Conservation (phyloP, 768 basidiomycete species). For the Hericium alpestre region DNA sequence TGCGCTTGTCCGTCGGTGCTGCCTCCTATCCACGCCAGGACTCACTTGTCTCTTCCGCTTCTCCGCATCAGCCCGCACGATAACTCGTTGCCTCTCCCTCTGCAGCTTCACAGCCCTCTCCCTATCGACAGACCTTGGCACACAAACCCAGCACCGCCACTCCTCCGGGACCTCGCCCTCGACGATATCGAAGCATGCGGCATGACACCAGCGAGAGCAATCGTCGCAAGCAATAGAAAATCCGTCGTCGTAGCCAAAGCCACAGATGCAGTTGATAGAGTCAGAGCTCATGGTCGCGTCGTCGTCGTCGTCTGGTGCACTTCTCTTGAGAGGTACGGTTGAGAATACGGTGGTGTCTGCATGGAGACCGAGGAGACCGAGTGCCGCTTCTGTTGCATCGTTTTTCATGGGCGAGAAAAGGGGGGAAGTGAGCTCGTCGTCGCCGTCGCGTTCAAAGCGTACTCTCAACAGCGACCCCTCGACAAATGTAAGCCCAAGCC, state of each 20-base stretch:
- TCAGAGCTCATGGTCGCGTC: constrained; percentile 24
- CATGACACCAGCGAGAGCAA: constrained; percentile 79
- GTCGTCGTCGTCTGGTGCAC: constrained; percentile 15
- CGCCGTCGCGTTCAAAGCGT: not conserved
- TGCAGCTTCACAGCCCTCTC: constrained; percentile 38
- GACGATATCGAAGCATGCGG: constrained; percentile 60
- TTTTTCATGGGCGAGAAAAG: constrained; percentile 26
- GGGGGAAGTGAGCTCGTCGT: not conserved
- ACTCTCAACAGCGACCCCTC: no score
- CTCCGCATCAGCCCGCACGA: constrained; percentile 14
- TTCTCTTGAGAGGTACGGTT: constrained; percentile 33
- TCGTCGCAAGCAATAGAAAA: constrained; percentile 79
- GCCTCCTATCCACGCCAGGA: constrained; percentile 27
- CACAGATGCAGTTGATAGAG: constrained; percentile 65
- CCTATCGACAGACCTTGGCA: constrained; percentile 37
- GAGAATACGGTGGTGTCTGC: constrained; percentile 24
- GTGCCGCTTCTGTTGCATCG: constrained; percentile 51
- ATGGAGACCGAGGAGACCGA: constrained; percentile 45
- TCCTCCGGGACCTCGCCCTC: constrained; percentile 57
- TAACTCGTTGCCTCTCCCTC: constrained; percentile 26
- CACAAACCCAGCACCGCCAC: constrained; percentile 68
- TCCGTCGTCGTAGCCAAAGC: constrained; percentile 65
- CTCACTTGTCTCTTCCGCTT: constrained; percentile 24
- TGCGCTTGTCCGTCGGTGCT: constrained; percentile 24
- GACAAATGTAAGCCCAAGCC: no score